A percentile compares a stretch with the other conserved stretches of the same genome.
These are phyloP conservation scores for Maudiozyma barnettii DNA, from an alignment of 805 yeast species.

Conservation along the genomic window DNA sequence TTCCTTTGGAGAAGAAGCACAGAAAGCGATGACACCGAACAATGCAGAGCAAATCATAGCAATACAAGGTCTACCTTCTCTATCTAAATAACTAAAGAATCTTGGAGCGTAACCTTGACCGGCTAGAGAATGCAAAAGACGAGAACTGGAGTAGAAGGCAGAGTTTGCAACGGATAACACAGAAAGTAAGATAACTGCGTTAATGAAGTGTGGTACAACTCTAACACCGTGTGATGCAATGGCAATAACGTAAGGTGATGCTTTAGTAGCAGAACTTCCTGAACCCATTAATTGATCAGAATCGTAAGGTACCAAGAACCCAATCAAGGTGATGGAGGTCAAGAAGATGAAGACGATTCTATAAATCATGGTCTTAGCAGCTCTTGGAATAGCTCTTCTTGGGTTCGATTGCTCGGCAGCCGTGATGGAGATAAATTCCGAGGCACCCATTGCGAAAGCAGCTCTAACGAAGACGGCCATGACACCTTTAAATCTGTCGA, in stretches of 20 bases:
- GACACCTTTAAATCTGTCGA: conserved; percentile 50
- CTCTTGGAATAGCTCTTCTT: conserved; percentile 50
- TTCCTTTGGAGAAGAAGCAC: conserved; percentile 52
- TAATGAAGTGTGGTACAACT: conserved; percentile 53
- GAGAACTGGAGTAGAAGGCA: conserved; percentile 39
- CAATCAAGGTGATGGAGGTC: conserved; percentile 42
- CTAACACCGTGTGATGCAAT: conserved; percentile 45
- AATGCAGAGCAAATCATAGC: conserved; percentile 40
- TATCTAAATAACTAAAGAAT: conserved; percentile 47
- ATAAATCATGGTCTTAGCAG: conserved; percentile 64
- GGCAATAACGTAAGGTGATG: conserved; percentile 74
- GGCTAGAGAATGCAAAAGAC: conserved; percentile 46
- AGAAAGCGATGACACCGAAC: conserved; percentile 54
- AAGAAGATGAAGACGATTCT: conserved; percentile 52
- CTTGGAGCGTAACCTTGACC: conserved; percentile 55
- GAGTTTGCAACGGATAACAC: conserved; percentile 52
- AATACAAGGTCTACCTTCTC: conserved; percentile 54
- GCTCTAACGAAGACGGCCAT: conserved; percentile 57
- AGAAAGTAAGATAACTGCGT: conserved; percentile 55
- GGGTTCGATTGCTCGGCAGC: conserved; percentile 67
- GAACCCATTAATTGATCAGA: conserved; percentile 42
- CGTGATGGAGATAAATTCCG: conserved; percentile 56
- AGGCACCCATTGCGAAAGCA: conserved; percentile 58
- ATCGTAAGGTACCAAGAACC: conserved; percentile 52
- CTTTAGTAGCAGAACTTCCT: conserved; percentile 39